A percentile compares a stretch with the other conserved stretches of the same genome.
phyloP scores from a whole-genome alignment of 345 rosid genomes.

The thale cress (Arabidopsis thaliana) region DNA sequence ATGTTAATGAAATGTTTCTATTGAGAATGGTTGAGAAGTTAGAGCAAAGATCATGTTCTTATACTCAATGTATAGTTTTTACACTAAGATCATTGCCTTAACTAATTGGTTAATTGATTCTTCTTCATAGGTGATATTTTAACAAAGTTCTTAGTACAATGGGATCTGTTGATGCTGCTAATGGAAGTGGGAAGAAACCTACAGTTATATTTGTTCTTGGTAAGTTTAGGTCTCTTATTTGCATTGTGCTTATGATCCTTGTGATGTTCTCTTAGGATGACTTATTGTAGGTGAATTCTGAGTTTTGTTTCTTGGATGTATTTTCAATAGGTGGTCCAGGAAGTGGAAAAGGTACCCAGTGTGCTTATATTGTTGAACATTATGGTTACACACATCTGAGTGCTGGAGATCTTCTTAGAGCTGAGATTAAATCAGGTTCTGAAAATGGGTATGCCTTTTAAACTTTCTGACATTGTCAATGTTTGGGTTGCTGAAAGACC shows the following conservation, averaged over 20 bases:
- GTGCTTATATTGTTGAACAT: conserved; percentile 69
- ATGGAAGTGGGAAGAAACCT: conserved; percentile 68
- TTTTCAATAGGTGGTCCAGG: conserved; percentile 87
- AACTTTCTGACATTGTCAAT: neutral
- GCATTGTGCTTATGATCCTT: conserved; percentile 7
- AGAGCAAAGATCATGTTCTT: conserved; percentile 1
- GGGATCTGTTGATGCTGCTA: conserved; percentile 69
- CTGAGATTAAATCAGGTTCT: conserved; percentile 81
- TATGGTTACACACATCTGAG: conserved; percentile 84
- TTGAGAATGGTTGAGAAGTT: neutral
- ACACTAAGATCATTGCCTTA: neutral
- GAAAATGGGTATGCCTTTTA: conserved; percentile 68
- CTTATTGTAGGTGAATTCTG: neutral
- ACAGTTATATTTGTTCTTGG: conserved; percentile 90
- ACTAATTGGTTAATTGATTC: conserved; percentile 1
- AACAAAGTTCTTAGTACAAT: conserved; percentile 46
- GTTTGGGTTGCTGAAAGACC: neutral
- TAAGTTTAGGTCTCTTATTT: conserved; percentile 38
- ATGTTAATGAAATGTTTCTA: neutral
- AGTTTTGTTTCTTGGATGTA: conserved; percentile 23
- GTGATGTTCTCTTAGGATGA: neutral
- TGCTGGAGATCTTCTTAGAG: conserved; percentile 89
- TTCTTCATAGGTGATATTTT: conserved; percentile 27
- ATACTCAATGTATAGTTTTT: neutral
- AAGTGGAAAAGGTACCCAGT: conserved; percentile 91